Evolutionary conservation across 108 stramenopile genomes (phyloP), one percentile per base, ranked within the genome.

Genomic region (Skeletonema potamos): DNA sequence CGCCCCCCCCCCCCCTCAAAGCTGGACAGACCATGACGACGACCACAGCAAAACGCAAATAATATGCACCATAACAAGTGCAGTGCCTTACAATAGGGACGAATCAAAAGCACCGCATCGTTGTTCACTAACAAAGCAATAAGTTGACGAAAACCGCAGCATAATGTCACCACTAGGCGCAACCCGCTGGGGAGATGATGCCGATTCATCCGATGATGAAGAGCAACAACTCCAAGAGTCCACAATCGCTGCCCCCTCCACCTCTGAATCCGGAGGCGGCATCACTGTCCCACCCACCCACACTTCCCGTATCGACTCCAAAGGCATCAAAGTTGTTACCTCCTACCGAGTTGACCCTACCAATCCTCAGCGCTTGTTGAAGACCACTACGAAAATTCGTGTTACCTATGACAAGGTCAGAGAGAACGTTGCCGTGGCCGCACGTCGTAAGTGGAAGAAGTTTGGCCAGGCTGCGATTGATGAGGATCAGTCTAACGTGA

Each of bases 281-380:
- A 33, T 89, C 34, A 80, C 78, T 37, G 85, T 95, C 54, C 94
- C 94, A 13, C 90, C 91, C 54, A 92, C 94, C 22, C 90, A 92
- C 72, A 89, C 86, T 56, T 88, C 90, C 54, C 87, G 88, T 46
- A 67, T 91, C 63, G 90, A 95, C 64, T 60, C 68, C 60, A 91
- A 92, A 77, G 94, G 94, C 22, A 92, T 95, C 58, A 90, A 95
- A 73, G 85, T 92, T 57, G 82, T 91, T 20, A 95, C 94, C 27
- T 83, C 87, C 39, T 95, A 92, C 70, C 84, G 89, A 34, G 64
- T 73, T 54, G 83, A 92, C 58, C 94, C 94, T 17, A 51, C 86
- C 68, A 87, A 90, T 44, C 63, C 89, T 37, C 64, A 72, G 15
- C 85, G 87, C 12, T 67, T 95, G 13, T 37, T 91, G 63, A 95